Conservation (phyloP, 148 eudicot genomes). For the Chenopodium berlandieri region DNA sequence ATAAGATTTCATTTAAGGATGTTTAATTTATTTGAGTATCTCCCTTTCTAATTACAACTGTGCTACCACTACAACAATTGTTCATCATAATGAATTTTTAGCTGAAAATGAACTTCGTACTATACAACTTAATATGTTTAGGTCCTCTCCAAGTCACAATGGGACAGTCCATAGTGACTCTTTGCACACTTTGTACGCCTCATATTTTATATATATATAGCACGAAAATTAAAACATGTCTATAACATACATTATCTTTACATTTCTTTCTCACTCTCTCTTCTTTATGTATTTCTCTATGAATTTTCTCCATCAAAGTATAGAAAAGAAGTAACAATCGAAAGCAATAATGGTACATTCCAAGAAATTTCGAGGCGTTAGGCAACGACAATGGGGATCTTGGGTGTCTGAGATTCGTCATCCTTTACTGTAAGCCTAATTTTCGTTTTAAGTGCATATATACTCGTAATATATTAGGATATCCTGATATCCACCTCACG, state of each 20-base stretch:
- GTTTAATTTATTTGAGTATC: neutral
- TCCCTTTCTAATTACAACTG: neutral
- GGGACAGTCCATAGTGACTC: neutral
- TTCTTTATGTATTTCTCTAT: too few relatives aligned
- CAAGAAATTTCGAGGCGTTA: constrained; percentile 42
- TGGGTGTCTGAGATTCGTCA: constrained; percentile 58
- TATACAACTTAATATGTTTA: neutral
- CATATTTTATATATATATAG: neutral
- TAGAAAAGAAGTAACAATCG: too few relatives aligned
- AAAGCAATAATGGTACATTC: too few relatives aligned
- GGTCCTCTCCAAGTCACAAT: neutral
- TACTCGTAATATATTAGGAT: too few relatives aligned
- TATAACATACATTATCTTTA: too few relatives aligned
- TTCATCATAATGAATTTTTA: neutral
- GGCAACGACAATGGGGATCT: constrained; percentile 58
- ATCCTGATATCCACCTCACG: too few relatives aligned
- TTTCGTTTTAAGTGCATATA: too few relatives aligned
- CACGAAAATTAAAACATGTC: too few relatives aligned
- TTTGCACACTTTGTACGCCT: neutral
- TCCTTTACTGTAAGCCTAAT: constrained; percentile 40
- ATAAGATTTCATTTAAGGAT: neutral
- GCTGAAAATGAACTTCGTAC: neutral
- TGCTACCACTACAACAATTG: neutral
- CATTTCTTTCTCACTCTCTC: too few relatives aligned
- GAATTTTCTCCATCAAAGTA: too few relatives aligned